Base-by-base conservation (phyloP, 371 early-diverging fungal genomes). In the Phascolomyces articulosus region DNA sequence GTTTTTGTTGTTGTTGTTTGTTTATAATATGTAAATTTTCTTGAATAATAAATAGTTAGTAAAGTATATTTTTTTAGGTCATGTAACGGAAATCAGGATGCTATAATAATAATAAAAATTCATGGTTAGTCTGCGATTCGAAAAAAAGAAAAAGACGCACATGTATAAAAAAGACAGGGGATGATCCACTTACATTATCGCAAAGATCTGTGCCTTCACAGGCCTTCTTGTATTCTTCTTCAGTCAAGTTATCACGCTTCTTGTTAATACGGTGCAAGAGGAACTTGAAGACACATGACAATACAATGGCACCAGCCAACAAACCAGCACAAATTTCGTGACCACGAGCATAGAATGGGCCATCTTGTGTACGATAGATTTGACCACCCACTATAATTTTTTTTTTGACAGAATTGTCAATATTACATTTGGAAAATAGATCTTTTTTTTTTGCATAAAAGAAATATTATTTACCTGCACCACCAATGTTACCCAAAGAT, bases 311-410 rank as follows among this genome's bases (percentile, higher is more conserved):
- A 47, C 75, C 70, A 23, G 70, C 71, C 82, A 87, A 77, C 61
- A 87, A 65, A 20, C 65, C 65, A 15, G 71, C 68, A 49, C 82
- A 81, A 47, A 77, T 77, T n/a, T 69, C 55, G 34, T 87, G 85
- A 15, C 82, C 86, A 24, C 72, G 72, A 10, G 70, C 64, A 67
- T 86, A 90, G 31, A 69, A 53, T 1, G 88, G 89, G 7, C 79
- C 86, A 66, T 91, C 90, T 20, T 76, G 60, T 6, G 76, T 75
- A 41, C 85, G 77, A 63, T 91, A 91, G 9, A 80, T 69, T 48
- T 87, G 89, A 15, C 88, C 87, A 13, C 84, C 85, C 60, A 88
- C 78, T n/a, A 84, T 77, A 28, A 87, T 88, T 84, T n/a, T n/a
- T n/a, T n/a, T n/a, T n/a, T n/a, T n/a, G n/a, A n/a, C n/a, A n/a